Base-by-base conservation (phyloP, 371 early-diverging fungal genomes). In the Mucor lusitanicus region DNA sequence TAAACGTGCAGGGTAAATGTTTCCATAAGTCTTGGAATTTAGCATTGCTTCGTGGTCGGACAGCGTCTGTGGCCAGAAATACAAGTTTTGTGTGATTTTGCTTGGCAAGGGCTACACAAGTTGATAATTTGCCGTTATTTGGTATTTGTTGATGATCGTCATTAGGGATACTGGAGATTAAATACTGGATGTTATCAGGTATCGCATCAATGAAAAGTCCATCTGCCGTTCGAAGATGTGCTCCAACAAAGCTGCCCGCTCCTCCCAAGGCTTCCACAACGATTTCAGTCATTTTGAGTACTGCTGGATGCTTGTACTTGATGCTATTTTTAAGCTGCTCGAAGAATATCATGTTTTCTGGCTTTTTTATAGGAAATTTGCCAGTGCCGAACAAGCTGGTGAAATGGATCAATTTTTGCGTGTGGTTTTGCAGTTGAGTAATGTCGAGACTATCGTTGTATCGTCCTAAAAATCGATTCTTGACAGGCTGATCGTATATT, bases 61-160 rank as follows among this genome's bases (percentile, higher is more conserved):
- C 69, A 0, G 82, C 85, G 64, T 88, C 88, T 0, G 88, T 88
- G 3, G 88, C 88, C 68, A 88, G 72, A 59, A 83, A 88, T 39
- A 88, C 80, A 12, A 82, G 54, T 0, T 78, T 74, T 27, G 67
- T 64, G 12, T 74, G 64, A 15, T 70, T 69, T 3, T 54, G n/a
- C 35, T 64, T 69, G 27, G 79, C 71, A n/a, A 77, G 60, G 12
- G 30, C n/a, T 5, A 72, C 59, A 59, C 75, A 75, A 11, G n/a
- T 57, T 1, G 54, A 25, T n/a, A 71, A 28, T 15, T 23, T 21
- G 15, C 50, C 32, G 6, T 13, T 48, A 1, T 46, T 68, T 35
- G 60, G 37, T 17, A 30, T 39, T 13, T 54, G 40, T 3, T 3
- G 21, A n/a, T n/a, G n/a, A n/a, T n/a, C 37, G 7, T 25, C 11